phyloP scores from a whole-genome alignment of 1,284 basidiomycete species.

The Amylostereum chailletii region DNA sequence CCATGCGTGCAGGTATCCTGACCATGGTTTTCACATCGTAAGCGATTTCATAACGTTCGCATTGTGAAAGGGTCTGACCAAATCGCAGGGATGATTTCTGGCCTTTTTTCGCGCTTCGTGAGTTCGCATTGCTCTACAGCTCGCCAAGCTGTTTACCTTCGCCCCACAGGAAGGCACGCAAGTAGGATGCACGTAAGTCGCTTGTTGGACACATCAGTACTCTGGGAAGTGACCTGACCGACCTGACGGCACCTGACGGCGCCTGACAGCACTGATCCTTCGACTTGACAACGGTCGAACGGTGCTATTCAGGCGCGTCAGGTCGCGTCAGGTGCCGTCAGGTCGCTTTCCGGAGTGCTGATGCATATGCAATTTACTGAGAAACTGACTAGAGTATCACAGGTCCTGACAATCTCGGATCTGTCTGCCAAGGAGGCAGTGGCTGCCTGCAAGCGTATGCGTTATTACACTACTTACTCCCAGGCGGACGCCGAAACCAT shows the following conservation, averaged over 20 bases:
- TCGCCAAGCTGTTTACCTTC: too few relatives aligned
- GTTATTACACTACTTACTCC: conserved; percentile 25
- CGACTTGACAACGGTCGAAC: too few relatives aligned
- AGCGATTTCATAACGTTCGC: conserved; percentile 18
- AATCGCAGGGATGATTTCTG: conserved; percentile 67
- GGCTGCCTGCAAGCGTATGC: conserved; percentile 50
- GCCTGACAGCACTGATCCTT: too few relatives aligned
- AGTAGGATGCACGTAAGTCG: conserved; percentile 61
- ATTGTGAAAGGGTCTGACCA: background rate
- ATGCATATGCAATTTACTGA: background rate
- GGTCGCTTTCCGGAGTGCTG: too few relatives aligned
- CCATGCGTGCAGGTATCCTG: conserved; percentile 46
- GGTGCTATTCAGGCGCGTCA: too few relatives aligned
- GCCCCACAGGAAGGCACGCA: conserved; percentile 49
- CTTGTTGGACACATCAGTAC: background rate
- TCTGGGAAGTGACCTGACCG: too few relatives aligned
- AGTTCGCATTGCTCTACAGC: too few relatives aligned
- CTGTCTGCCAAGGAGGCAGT: conserved; percentile 56
- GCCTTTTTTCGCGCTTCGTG: conserved; percentile 61
- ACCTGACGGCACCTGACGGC: too few relatives aligned
- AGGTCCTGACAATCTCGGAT: conserved; percentile 71
- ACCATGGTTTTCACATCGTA: conserved; percentile 76
- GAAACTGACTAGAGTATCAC: conserved; percentile 5
- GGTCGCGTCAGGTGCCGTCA: too few relatives aligned
- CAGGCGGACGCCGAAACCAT: conserved; percentile 28